A percentile compares a stretch with the other conserved stretches of the same genome.
phyloP scores from a whole-genome alignment of 1,284 basidiomycete genomes.

The Pseudozyma sp. region DNA sequence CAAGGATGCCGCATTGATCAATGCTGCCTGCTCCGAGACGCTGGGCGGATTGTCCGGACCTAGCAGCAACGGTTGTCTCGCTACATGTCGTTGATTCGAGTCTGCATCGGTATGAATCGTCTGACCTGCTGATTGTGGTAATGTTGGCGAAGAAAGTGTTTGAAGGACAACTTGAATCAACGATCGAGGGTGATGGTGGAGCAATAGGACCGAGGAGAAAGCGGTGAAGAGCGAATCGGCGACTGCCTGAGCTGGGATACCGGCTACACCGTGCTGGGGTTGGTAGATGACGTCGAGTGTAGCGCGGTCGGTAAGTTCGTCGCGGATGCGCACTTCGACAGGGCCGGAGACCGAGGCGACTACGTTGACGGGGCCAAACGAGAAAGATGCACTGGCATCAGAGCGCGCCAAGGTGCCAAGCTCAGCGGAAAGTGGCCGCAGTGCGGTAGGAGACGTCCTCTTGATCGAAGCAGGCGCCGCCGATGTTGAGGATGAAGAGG shows the following conservation, averaged over 20 bases:
- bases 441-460: constrained; percentile 33
- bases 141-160: constrained; percentile 71
- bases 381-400: constrained; percentile 58
- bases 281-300: constrained; percentile 72
- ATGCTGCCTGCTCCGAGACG: constrained; percentile 69
- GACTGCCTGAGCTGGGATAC: constrained; percentile 43
- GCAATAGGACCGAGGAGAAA: constrained; percentile 68
- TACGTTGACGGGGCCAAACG: constrained; percentile 45
- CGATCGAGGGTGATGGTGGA: constrained; percentile 72
- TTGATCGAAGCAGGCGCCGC: not conserved
- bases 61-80: constrained; percentile 55
- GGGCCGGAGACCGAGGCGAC: constrained; percentile 72
- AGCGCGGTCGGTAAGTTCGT: constrained; percentile 72
- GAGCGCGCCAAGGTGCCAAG: constrained; percentile 41
- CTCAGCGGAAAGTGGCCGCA: constrained; percentile 35
- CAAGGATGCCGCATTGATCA: constrained; percentile 74
- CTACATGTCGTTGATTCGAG: constrained; percentile 22
- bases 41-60: constrained; percentile 63
- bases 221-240: constrained; percentile 25
- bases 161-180: constrained; percentile 78
- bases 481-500: not conserved
- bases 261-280: constrained; percentile 71
- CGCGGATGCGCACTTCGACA: constrained; percentile 72
- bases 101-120: constrained; percentile 9
- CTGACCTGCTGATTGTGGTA: constrained; percentile 26